Conservation (phyloP, 257 asterid species). For the Galeopsis tetrahit region DNA sequence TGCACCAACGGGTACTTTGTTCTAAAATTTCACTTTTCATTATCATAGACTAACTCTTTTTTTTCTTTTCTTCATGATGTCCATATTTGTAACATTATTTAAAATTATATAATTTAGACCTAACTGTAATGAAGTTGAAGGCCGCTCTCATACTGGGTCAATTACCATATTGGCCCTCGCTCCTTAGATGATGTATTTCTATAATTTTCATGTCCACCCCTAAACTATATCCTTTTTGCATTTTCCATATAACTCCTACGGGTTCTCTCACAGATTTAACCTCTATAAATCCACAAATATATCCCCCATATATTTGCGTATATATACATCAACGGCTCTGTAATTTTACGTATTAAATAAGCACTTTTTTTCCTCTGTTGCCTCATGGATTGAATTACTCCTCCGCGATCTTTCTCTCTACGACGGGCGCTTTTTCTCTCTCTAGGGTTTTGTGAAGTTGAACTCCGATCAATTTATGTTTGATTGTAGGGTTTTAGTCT, state of each 20-base stretch:
- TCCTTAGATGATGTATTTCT: not conserved
- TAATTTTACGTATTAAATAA: constrained; percentile 25
- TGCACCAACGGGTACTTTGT: no score
- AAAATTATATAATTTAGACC: not conserved
- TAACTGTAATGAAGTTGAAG: not conserved
- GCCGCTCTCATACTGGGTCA: not conserved
- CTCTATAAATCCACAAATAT: constrained; percentile 12
- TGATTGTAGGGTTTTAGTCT: constrained; percentile 38
- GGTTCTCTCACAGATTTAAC: not conserved
- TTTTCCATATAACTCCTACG: not conserved
- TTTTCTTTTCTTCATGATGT: no score
- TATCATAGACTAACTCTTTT: no score
- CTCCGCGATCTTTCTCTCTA: constrained; percentile 33
- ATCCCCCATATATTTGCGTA: not conserved
- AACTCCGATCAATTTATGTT: constrained; percentile 16
- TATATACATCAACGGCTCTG: constrained; percentile 29
- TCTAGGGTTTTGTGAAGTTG: constrained; percentile 43
- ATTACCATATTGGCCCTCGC: not conserved
- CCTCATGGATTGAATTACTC: constrained; percentile 34
- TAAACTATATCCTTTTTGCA: not conserved
- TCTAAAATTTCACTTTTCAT: no score
- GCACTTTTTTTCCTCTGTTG: not conserved
- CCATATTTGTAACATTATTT: no score
- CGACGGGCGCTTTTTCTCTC: constrained; percentile 29
- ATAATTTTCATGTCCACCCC: constrained; percentile 18